A percentile compares a stretch with the other conserved stretches of the same genome.
Conservation (phyloP, 2,329 filamentous ascomycete species). For the Penicillium italicum region DNA sequence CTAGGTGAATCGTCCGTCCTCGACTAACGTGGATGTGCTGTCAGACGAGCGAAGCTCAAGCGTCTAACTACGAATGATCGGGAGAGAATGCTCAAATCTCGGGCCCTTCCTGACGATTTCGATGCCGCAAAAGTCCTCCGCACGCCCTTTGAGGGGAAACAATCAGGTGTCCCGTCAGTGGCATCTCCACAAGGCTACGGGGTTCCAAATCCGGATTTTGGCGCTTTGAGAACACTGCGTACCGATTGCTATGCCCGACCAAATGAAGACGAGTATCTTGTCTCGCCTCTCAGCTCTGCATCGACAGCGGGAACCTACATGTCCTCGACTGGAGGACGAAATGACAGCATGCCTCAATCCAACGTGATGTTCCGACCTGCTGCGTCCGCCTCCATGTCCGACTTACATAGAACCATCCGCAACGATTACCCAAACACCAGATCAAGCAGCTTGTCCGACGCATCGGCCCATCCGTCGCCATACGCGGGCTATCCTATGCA, state of each 20-base stretch:
- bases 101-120: constrained; percentile 58
- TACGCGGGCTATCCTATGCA: constrained; percentile 28
- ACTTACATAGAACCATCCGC: constrained; percentile 29
- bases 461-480: constrained; percentile 26
- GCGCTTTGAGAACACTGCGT: constrained; percentile 30
- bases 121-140: constrained; percentile 59
- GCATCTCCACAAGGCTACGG: constrained; percentile 44
- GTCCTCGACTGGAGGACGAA: constrained; percentile 29
- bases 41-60: constrained; percentile 60
- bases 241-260: constrained; percentile 33
- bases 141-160: constrained; percentile 48
- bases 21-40: neutral
- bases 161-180: constrained; percentile 48
- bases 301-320: constrained; percentile 38
- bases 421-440: constrained; percentile 29
- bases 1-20: neutral
- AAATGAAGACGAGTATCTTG: constrained; percentile 38
- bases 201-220: constrained; percentile 38
- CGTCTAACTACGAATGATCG: constrained; percentile 59
- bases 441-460: constrained; percentile 38
- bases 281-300: constrained; percentile 36
- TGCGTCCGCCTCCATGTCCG: constrained; percentile 25
- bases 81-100: constrained; percentile 58
- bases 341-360: constrained; percentile 27
- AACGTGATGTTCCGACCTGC: constrained; percentile 27